Evolutionary conservation across 2,329 filamentous ascomycete species (phyloP), one percentile per base, ranked within the genome.

Genomic region (Colletotrichum abscissum): DNA sequence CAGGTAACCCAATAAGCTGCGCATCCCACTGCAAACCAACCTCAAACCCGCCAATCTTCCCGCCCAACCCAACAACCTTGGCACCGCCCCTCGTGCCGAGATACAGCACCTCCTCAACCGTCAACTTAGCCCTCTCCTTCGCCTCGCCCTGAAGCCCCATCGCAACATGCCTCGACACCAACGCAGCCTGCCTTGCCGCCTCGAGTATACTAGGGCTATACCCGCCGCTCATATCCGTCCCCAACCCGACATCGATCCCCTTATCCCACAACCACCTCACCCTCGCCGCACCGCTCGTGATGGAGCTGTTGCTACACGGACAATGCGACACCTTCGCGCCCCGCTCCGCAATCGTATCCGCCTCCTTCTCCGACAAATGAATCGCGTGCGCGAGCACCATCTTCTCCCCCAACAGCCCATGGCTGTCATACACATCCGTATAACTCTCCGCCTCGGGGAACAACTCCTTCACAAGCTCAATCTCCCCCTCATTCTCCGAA

Each of bases 21-120:
- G 94, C 95, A 87, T 99, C 97, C 90, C 92, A 98, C 76, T 94
- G 90, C 92, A 93, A 97, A 0, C 95, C 97, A 1, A 93, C 88
- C 75, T 94, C 94, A 80, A 98, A 98, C 0, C 88, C 92, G 3
- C 97, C 97, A 19, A 98, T 88, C 72, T 86, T 89, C 9, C 90
- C 87, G 54, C 88, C 88, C 74, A 98, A 85, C 0, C 95, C 94
- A 0, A 98, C 89, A 1, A 97, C 94, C 42, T 89, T 87, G 0
- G 97, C 97, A 0, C 97, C 97, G 12, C 97, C 97, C n/a, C 91
- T 85, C 1, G 97, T 99, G 0, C 92, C 96, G 0, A 99, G 88
- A 80, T 94, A 97, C 66, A 99, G 80, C 16, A 92, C 94, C 82
- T 99, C 96, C 72, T 95, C 93, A 1, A 97, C 92, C n/a, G 90